Evolutionary conservation across 176 grass and related monocot genomes (phyloP).

Genomic region (Ensete ventricosum): DNA sequence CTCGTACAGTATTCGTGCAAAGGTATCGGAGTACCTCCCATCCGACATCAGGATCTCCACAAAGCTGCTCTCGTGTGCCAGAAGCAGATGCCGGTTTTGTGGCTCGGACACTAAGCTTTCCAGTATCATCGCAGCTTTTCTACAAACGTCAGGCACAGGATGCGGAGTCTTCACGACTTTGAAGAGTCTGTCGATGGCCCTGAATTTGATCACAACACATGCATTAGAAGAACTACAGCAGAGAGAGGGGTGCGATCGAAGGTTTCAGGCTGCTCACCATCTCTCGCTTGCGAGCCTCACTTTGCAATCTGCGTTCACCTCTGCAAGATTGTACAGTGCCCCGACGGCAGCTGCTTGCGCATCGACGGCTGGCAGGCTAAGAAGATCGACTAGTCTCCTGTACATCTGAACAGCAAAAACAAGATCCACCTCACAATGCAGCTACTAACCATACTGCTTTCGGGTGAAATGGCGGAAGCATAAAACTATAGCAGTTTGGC

Average conservation of each 20-base stretch:
- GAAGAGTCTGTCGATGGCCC: slow-evolving; percentile 90
- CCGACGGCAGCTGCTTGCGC: slow-evolving; percentile 90
- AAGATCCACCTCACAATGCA: neutral
- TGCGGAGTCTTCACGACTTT: slow-evolving; percentile 77
- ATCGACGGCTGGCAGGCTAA: slow-evolving; percentile 82
- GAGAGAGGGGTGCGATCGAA: too few relatives aligned
- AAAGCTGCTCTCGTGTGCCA: slow-evolving; percentile 84
- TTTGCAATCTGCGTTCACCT: slow-evolving; percentile 92
- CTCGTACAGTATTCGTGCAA: slow-evolving; percentile 80
- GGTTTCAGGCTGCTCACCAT: slow-evolving; percentile 38
- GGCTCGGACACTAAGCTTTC: slow-evolving; percentile 89
- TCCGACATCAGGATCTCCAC: slow-evolving; percentile 79
- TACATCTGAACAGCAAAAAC: slow-evolving; percentile 51
- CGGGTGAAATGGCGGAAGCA: neutral
- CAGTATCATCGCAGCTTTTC: slow-evolving; percentile 84
- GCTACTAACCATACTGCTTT: too few relatives aligned
- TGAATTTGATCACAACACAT: slow-evolving; percentile 26
- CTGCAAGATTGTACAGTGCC: slow-evolving; percentile 83
- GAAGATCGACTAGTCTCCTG: slow-evolving; percentile 80
- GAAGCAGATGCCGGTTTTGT: slow-evolving; percentile 70
- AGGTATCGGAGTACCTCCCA: slow-evolving; percentile 79
- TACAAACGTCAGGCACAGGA: slow-evolving; percentile 69
- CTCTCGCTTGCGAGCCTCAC: slow-evolving; percentile 83
- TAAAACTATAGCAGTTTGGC: neutral
- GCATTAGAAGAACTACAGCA: neutral